Percentiles rank a stretch among this genome's conserved stretches.
Conservation (phyloP, 2,329 filamentous ascomycete genomes). For the Plenodomus tracheiphilus region DNA sequence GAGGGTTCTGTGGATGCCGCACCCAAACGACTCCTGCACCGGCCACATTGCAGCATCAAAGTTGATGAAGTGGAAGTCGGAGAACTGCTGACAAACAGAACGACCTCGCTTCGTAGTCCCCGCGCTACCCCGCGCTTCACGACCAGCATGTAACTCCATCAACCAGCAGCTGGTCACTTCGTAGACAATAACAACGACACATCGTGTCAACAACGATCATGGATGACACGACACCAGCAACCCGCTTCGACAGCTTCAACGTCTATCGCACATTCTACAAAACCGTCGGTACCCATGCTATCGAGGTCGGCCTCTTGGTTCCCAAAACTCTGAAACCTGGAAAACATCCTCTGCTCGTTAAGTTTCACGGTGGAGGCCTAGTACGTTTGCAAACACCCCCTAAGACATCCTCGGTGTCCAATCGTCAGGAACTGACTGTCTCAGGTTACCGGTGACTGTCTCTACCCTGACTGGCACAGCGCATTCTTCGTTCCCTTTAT, state of each 20-base stretch:
- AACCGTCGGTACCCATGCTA: slow-evolving; percentile 42
- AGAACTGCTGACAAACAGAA: no score
- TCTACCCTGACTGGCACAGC: slow-evolving; percentile 35
- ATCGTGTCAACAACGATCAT: no score
- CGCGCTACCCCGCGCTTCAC: no score
- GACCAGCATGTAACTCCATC: no score
- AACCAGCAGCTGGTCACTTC: no score
- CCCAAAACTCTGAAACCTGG: slow-evolving; percentile 42
- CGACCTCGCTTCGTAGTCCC: no score
- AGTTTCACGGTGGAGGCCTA: slow-evolving; percentile 52
- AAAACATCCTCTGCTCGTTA: slow-evolving; percentile 47
- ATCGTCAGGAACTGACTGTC: not conserved
- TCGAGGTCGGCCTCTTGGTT: slow-evolving; percentile 45
- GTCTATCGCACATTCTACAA: slow-evolving; percentile 49
- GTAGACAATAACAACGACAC: no score
- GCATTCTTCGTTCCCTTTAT: slow-evolving; percentile 46
- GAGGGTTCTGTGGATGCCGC: no score
- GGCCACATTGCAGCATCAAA: no score
- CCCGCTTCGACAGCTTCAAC: slow-evolving; percentile 45
- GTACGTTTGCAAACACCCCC: slow-evolving; percentile 24
- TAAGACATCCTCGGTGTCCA: not conserved
- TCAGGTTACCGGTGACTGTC: slow-evolving; percentile 30
- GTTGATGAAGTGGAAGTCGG: no score
- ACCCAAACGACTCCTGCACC: no score
- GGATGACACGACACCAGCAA: slow-evolving; percentile 24